phyloP scores from a whole-genome alignment of 768 basidiomycete species.

The Auriscalpium vulgare region DNA sequence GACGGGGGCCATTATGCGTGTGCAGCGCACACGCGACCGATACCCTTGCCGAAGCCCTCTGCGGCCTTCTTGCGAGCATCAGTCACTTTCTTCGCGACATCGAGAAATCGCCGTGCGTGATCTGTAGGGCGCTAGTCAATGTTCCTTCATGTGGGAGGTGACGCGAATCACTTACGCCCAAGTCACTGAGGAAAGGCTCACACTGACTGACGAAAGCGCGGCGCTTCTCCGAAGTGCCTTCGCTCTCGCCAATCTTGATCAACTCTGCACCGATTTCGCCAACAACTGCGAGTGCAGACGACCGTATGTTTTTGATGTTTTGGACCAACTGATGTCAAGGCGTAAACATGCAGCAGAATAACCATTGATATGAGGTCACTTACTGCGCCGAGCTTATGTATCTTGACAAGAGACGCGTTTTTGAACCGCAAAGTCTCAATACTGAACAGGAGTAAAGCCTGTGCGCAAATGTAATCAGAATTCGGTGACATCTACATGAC shows the following conservation, averaged over 20 bases:
- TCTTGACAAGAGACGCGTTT: constrained; percentile 55
- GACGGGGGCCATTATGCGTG: constrained; percentile 13
- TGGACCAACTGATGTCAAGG: constrained; percentile 46
- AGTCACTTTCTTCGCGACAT: constrained; percentile 53
- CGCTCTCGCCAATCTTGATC: constrained; percentile 40
- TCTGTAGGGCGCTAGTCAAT: constrained; percentile 26
- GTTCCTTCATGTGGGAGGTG: background rate
- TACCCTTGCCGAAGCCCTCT: constrained; percentile 67
- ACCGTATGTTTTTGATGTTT: constrained; percentile 55
- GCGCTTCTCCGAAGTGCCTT: constrained; percentile 45
- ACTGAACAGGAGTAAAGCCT: constrained; percentile 69
- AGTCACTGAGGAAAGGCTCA: constrained; percentile 27
- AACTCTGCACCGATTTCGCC: constrained; percentile 51
- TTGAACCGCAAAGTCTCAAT: constrained; percentile 74
- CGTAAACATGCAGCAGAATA: background rate
- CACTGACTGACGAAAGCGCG: constrained; percentile 46
- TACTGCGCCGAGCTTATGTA: constrained; percentile 67
- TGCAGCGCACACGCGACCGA: constrained; percentile 41
- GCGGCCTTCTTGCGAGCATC: constrained; percentile 66
- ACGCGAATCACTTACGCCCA: constrained; percentile 24
- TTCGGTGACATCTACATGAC: too few relatives aligned
- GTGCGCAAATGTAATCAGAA: background rate
- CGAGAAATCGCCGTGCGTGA: constrained; percentile 57
- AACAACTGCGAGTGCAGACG: constrained; percentile 41
- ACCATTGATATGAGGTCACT: constrained; percentile 18